Conservation (phyloP, 2,329 filamentous ascomycete species). For the Penicillium frequentans region DNA sequence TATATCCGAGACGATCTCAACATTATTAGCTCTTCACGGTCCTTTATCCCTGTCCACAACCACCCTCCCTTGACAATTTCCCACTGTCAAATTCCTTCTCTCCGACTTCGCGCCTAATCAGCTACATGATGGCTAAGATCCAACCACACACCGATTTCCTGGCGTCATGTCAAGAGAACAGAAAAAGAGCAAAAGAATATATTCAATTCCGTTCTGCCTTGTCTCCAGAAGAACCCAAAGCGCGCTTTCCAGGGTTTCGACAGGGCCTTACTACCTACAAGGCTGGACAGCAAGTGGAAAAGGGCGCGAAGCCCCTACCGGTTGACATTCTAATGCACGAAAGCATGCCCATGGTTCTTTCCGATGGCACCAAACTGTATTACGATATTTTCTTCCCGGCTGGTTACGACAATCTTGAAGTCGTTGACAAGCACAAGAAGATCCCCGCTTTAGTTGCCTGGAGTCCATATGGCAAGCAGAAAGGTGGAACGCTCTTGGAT, state of each 20-base stretch:
- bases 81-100: background rate
- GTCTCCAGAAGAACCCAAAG: background rate
- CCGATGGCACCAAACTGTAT: background rate
- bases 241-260: background rate
- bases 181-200: background rate
- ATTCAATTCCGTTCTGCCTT: background rate
- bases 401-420: background rate
- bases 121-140: background rate
- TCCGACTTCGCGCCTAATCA: background rate
- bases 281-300: background rate
- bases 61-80: background rate
- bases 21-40: fast-evolving
- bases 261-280: background rate
- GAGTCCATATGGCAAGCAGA: background rate
- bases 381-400: background rate
- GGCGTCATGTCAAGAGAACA: background rate
- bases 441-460: background rate
- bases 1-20: background rate
- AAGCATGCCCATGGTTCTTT: background rate
- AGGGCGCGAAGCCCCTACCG: background rate
- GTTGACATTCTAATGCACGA: background rate
- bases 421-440: background rate
- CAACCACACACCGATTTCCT: background rate
- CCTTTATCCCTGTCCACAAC: background rate
- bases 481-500: background rate